A percentile compares a stretch with the other conserved stretches of the same genome.
Evolutionary conservation across 257 asterid species (phyloP).

Genomic region (Ehretia macrophylla): DNA sequence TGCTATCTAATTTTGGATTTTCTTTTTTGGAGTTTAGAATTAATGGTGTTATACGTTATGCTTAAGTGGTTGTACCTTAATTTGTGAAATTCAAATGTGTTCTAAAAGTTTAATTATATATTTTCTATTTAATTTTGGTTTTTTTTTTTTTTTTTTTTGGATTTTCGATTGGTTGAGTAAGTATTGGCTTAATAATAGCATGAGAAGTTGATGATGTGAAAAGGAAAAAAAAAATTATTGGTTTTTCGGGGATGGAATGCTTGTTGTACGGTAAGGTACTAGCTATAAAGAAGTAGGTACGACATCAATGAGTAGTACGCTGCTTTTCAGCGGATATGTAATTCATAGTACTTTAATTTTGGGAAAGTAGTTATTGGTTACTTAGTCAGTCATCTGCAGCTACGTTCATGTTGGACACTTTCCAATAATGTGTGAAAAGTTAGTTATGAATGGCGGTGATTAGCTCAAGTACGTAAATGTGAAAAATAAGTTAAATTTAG

Average conservation of each 20-base stretch:
- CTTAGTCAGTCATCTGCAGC: not conserved
- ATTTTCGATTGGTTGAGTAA: too few relatives aligned
- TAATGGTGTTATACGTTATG: too few relatives aligned
- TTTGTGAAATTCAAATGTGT: not conserved
- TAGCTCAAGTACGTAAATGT: not conserved
- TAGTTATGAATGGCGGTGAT: not conserved
- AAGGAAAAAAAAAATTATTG: too few relatives aligned
- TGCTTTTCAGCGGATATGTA: not conserved
- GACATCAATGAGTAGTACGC: not conserved
- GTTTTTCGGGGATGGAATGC: too few relatives aligned
- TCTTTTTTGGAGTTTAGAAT: too few relatives aligned
- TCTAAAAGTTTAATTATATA: not conserved
- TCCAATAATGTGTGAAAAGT: not conserved
- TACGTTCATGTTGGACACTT: not conserved
- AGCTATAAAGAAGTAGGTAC: not conserved
- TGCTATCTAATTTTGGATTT: too few relatives aligned
- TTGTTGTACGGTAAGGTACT: too few relatives aligned
- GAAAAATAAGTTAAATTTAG: not conserved
- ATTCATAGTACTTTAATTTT: not conserved
- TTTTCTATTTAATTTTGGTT: too few relatives aligned
- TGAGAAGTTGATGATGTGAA: too few relatives aligned
- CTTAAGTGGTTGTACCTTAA: too few relatives aligned
- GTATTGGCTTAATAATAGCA: too few relatives aligned
- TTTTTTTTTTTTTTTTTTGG: too few relatives aligned
- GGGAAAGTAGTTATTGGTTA: not conserved